phyloP scores from a whole-genome alignment of 768 basidiomycete species.

The Mycena albidolilacea region DNA sequence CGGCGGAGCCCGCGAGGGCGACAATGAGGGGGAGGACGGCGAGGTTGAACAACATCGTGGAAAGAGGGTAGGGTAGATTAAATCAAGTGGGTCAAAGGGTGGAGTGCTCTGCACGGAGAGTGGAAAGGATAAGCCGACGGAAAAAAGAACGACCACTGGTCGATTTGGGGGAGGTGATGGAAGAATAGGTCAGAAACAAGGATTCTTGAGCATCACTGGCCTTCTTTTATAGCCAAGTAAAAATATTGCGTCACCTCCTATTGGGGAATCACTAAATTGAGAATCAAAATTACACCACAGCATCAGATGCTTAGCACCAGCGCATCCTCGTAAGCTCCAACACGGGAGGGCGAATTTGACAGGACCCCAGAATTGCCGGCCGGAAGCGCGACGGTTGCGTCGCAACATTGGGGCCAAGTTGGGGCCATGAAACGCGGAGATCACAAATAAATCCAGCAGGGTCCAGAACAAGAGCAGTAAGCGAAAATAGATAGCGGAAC shows the following conservation, averaged over 20 bases:
- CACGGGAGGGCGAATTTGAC: background rate
- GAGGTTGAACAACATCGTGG: constrained; percentile 48
- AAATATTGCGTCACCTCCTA: constrained; percentile 13
- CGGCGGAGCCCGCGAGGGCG: constrained; percentile 42
- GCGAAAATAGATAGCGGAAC: too few species aligned
- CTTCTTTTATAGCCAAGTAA: background rate
- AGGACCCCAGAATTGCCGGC: constrained; percentile 22
- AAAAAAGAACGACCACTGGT: constrained; percentile 35
- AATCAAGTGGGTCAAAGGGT: constrained; percentile 15
- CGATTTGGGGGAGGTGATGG: constrained; percentile 31
- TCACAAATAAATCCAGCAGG: background rate
- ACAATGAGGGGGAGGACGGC: constrained; percentile 45
- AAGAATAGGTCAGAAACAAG: constrained; percentile 36
- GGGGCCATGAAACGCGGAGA: constrained; percentile 3
- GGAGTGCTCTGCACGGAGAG: constrained; percentile 38
- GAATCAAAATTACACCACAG: background rate
- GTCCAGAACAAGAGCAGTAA: background rate
- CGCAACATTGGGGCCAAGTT: constrained; percentile 15
- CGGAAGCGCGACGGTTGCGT: background rate
- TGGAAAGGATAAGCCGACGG: constrained; percentile 36
- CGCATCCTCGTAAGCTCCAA: too few species aligned
- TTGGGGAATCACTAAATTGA: background rate
- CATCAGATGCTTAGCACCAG: too few species aligned
- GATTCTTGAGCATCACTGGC: background rate
- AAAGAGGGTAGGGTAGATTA: constrained; percentile 29